Conservation (phyloP, 2,329 filamentous ascomycete species). For the Neocucurbitaria cava region DNA sequence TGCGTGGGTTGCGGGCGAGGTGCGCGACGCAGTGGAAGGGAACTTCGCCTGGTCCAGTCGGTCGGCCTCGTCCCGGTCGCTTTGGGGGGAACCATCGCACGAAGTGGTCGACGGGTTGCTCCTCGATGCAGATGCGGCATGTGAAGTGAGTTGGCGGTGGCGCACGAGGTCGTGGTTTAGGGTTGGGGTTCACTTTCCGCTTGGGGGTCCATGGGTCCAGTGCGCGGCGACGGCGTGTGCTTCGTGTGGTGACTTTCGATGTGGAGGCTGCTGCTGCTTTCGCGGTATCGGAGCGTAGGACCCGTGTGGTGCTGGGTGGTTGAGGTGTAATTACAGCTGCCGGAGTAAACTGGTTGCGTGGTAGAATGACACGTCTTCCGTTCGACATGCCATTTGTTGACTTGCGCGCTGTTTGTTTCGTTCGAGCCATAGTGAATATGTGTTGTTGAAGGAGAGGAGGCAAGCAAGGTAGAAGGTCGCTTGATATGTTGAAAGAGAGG, state of each 20-base stretch:
- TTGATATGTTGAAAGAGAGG: neutral
- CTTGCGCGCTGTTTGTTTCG: neutral
- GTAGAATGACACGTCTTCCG: neutral
- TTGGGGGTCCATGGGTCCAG: slow-evolving; percentile 33
- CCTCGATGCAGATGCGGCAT: slow-evolving; percentile 34
- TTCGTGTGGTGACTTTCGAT: slow-evolving; percentile 4
- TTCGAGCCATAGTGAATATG: neutral
- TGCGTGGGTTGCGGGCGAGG: slow-evolving; percentile 26
- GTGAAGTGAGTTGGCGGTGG: slow-evolving; percentile 27
- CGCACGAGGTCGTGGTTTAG: slow-evolving; percentile 8
- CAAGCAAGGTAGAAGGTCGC: neutral
- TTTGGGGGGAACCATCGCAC: slow-evolving; percentile 22
- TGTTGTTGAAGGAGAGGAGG: neutral
- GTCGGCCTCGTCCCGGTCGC: slow-evolving; percentile 7
- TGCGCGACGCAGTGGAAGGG: slow-evolving; percentile 31
- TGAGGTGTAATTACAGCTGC: neutral
- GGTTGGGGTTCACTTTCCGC: slow-evolving; percentile 22
- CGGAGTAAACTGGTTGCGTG: too few species aligned
- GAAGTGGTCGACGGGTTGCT: slow-evolving; percentile 22
- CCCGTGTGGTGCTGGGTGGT: slow-evolving; percentile 2
- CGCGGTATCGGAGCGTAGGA: slow-evolving; percentile 24
- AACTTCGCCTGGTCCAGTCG: slow-evolving; percentile 4
- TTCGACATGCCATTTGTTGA: neutral
- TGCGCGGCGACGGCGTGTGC: slow-evolving; percentile 12
- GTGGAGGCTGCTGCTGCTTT: neutral